phyloP scores from a whole-genome alignment of 2,329 filamentous ascomycete genomes.

The Cadophora gregata region DNA sequence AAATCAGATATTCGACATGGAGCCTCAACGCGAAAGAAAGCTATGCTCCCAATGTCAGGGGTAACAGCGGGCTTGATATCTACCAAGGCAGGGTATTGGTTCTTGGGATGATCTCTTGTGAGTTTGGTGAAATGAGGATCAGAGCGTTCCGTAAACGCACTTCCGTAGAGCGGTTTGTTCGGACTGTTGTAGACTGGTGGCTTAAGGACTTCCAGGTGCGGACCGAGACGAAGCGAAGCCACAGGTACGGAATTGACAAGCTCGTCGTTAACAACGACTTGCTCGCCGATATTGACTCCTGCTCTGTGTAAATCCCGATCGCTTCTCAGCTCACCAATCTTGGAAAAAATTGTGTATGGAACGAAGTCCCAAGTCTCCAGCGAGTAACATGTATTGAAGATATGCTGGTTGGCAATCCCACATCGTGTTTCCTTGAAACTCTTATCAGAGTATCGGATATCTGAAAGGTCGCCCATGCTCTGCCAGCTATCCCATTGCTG shows the following conservation, averaged over 20 bases:
- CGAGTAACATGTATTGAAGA: neutral
- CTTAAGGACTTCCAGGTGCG: constrained; percentile 7
- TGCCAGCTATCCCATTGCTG: neutral
- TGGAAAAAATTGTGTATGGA: constrained; percentile 31
- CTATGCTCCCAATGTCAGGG: constrained; percentile 8
- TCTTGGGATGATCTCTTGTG: constrained; percentile 1
- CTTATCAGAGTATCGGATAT: neutral
- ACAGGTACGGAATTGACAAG: constrained; percentile 38
- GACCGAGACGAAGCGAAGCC: constrained; percentile 41
- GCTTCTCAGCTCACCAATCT: constrained; percentile 40
- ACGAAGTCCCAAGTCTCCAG: constrained; percentile 38
- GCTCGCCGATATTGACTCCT: constrained; percentile 33
- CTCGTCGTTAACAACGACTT: constrained; percentile 33
- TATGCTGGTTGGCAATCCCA: neutral
- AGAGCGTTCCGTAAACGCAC: constrained; percentile 7
- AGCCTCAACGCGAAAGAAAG: constrained; percentile 31
- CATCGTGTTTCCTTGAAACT: constrained; percentile 2
- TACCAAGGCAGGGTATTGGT: neutral
- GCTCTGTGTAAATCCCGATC: constrained; percentile 39
- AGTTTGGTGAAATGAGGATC: neutral
- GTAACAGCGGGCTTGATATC: neutral
- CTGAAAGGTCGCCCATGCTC: neutral
- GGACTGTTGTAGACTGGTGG: neutral
- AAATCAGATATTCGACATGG: neutral
- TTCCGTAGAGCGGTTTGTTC: constrained; percentile 24